These are phyloP conservation scores for Phyllachora maydis DNA, from an alignment of 2,329 filamentous ascomycete genomes.

Conservation along the genomic window DNA sequence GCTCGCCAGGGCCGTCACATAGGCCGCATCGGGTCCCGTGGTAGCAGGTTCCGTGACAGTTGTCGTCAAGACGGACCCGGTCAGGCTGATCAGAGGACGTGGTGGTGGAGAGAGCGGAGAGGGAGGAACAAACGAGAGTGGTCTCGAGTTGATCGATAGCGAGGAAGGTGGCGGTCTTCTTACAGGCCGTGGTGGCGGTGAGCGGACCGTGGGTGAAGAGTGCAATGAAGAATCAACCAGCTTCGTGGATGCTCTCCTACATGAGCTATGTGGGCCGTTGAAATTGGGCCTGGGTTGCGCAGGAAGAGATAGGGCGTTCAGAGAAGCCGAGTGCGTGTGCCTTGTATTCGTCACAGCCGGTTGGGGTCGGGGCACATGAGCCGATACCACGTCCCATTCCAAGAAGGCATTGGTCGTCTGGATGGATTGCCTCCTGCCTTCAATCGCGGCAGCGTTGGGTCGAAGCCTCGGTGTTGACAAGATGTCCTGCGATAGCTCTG, in stretches of 20 bases:
- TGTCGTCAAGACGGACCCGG: too few relatives aligned
- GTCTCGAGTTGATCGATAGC: constrained; percentile 22
- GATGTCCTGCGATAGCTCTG: constrained; percentile 5
- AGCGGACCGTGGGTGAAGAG: too few relatives aligned
- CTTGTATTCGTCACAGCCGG: constrained; percentile 7
- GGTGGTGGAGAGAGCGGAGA: constrained; percentile 14
- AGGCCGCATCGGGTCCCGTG: too few relatives aligned
- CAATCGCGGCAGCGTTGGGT: constrained; percentile 30
- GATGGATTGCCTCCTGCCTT: constrained; percentile 28
- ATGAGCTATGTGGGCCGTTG: too few relatives aligned
- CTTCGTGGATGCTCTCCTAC: too few relatives aligned
- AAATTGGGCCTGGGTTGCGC: too few relatives aligned
- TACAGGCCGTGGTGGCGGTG: constrained; percentile 3
- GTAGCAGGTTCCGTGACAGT: too few relatives aligned
- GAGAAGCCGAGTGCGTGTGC: constrained; percentile 2
- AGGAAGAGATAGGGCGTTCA: too few relatives aligned
- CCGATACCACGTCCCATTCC: constrained; percentile 10
- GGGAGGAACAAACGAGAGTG: constrained; percentile 32
- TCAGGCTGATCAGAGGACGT: too few relatives aligned
- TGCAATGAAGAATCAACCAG: too few relatives aligned
- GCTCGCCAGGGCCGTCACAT: too few relatives aligned
- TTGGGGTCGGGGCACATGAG: constrained; percentile 7
- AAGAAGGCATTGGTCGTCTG: constrained; percentile 21
- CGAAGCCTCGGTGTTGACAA: constrained; percentile 16
- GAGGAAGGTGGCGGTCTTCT: constrained; percentile 22